Conservation (phyloP, 306 rosid genomes). For the Hippophae rhamnoides region DNA sequence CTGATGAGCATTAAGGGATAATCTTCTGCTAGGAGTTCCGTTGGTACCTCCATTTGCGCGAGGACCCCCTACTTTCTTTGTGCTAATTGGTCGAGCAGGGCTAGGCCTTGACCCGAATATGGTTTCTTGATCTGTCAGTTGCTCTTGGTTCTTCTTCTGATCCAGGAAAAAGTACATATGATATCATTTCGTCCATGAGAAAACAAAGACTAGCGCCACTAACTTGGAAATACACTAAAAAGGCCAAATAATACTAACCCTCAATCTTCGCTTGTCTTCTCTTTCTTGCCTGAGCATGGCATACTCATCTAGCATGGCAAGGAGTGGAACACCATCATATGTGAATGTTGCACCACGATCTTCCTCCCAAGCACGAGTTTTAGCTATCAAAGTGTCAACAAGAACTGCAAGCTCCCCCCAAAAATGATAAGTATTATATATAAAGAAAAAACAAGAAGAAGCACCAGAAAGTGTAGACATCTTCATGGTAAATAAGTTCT, state of each 20-base stretch:
- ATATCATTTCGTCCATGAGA: conserved; percentile 1
- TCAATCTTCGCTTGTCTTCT: conserved; percentile 88
- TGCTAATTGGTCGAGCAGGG: conserved; percentile 68
- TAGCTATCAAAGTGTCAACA: conserved; percentile 83
- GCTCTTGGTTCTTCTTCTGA: conserved; percentile 82
- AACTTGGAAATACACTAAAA: neutral
- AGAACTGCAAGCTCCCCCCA: conserved; percentile 50
- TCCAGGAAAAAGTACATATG: conserved; percentile 36
- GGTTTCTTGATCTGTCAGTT: conserved; percentile 67
- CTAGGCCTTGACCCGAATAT: conserved; percentile 67
- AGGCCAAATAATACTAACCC: conserved; percentile 38
- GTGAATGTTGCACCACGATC: conserved; percentile 64
- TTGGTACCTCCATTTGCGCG: conserved; percentile 76
- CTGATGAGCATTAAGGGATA: conserved; percentile 81
- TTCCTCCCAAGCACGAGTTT: conserved; percentile 97
- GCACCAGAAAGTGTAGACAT: too few species aligned
- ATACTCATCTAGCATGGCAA: conserved; percentile 97
- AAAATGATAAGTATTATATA: conserved; percentile 2
- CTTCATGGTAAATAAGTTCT: too few species aligned
- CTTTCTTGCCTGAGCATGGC: conserved; percentile 97
- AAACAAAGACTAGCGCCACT: neutral
- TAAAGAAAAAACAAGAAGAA: too few species aligned
- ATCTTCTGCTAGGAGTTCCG: conserved; percentile 76
- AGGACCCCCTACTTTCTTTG: conserved; percentile 71
- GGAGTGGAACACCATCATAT: conserved; percentile 94